Evolutionary conservation across 208 protist genomes (phyloP), one percentile per base, ranked within the genome.

Genomic region (Wallacemonas sp.): DNA sequence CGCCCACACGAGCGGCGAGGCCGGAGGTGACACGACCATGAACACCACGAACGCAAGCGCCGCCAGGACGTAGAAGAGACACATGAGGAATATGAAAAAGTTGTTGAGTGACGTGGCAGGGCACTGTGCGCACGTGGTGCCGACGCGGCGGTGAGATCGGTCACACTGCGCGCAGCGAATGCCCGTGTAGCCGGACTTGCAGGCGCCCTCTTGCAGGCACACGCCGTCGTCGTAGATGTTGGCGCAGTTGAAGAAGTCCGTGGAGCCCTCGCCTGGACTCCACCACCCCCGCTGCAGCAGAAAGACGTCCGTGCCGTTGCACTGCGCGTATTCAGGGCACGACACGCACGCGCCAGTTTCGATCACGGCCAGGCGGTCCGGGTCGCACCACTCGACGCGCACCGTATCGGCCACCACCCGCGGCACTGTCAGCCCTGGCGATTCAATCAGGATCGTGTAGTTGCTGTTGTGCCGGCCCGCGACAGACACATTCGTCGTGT

Each of bases 271-370:
- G 47, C 56, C 65, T 0, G 48, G 17, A 14, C 68, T 65, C 79
- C 79, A 85, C 62, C 69, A 85, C 23, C 72, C 72, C 26, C 74
- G 49, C 57, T 71, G 46, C 14, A 67, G 68, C 1, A 61, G 26
- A 19, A 72, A 55, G 3, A 19, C 30, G 8, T 39, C 17, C 5
- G 67, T 72, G 39, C 79, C 79, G 61, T 85, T 68, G 69, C 79
- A 85, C 14, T 72, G 27, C 14, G 61, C 71, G 29, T 76, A 48
- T 11, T 27, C n/a, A 0, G 74, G 74, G 47, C 79, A 85, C 30
- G 67, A 61, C 2, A 44, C n/a, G 63, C 79, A 85, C 16, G 6
- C 38, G 23, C 48, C 54, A 19, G 48, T 29, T 27, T 23, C n/a
- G 9, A 26, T 5, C 17, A 58, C 34, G 33, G 68, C 74, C 44